Evolutionary conservation across 495 filamentous ascomycete genomes (phyloP).

Genomic region (Podospora pseudocomata): DNA sequence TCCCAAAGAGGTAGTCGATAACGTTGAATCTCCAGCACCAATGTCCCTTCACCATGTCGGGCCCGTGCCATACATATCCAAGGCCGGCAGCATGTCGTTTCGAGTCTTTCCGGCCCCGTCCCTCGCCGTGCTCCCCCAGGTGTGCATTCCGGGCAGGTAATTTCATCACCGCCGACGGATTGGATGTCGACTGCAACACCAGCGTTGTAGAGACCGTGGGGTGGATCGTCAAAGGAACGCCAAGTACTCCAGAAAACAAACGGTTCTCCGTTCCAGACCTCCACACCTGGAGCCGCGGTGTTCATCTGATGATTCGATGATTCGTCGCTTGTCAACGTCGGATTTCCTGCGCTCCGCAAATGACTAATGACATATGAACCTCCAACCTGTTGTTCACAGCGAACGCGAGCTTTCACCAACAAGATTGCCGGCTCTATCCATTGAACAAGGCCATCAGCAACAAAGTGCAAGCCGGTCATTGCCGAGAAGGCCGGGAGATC

Average conservation of each 20-base stretch:
- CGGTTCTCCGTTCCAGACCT: constrained; percentile 7
- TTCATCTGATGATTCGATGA: constrained; percentile 2
- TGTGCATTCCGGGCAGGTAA: neutral
- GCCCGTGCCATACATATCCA: constrained; percentile 1
- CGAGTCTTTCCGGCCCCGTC: neutral
- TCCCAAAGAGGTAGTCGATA: constrained; percentile 6
- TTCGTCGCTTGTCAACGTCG: constrained; percentile 3
- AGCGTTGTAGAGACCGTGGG: neutral
- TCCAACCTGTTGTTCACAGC: neutral
- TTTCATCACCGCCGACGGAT: neutral
- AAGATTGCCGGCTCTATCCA: constrained; percentile 6
- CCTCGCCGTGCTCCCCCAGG: neutral
- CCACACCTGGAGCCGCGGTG: constrained; percentile 11
- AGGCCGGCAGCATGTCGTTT: neutral
- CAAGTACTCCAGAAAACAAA: constrained; percentile 9
- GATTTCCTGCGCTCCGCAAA: constrained; percentile 5
- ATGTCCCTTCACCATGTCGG: constrained; percentile 1
- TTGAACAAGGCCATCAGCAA: neutral
- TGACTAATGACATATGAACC: neutral
- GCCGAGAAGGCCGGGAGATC: constrained; percentile 18
- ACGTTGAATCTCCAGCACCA: neutral
- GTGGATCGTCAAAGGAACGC: constrained; percentile 13
- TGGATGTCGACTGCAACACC: neutral
- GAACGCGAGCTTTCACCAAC: constrained; percentile 1
- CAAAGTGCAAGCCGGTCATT: constrained; percentile 1